These are phyloP conservation scores for Paraconiothyrium brasiliense DNA, from an alignment of 2,329 filamentous ascomycete genomes.

Conservation along the genomic window DNA sequence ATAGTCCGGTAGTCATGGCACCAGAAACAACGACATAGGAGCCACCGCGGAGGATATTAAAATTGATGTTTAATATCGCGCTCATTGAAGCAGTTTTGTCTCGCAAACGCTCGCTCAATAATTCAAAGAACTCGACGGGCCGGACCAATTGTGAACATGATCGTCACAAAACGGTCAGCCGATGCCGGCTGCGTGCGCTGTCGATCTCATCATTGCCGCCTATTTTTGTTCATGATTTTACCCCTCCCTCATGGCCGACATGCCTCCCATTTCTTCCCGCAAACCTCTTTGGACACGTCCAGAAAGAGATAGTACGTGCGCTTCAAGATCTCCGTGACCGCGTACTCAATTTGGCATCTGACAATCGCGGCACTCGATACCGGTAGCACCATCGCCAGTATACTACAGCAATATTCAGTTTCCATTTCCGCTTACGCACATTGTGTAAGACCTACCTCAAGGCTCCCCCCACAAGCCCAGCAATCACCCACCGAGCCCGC, in stretches of 20 bases:
- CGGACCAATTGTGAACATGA: no score
- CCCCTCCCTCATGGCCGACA: conserved; percentile 8
- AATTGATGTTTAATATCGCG: no score
- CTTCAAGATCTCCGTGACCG: not conserved
- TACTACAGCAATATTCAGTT: not conserved
- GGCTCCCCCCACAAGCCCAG: conserved; percentile 15
- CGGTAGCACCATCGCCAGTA: conserved; percentile 10
- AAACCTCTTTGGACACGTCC: not conserved
- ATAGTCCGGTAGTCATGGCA: no score
- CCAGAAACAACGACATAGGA: no score
- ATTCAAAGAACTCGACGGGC: no score
- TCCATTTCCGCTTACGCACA: not conserved
- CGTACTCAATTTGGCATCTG: conserved; percentile 10
- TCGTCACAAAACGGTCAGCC: not conserved
- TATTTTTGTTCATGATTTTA: not conserved
- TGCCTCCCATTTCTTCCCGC: conserved; percentile 10
- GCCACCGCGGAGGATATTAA: no score
- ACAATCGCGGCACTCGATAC: conserved; percentile 13
- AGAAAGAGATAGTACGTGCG: conserved; percentile 3
- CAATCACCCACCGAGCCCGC: conserved; percentile 8
- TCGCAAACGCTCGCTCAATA: no score
- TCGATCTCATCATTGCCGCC: not conserved
- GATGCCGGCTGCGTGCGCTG: not conserved
- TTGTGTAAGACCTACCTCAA: conserved; percentile 4
- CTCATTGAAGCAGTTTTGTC: no score